phyloP scores from a whole-genome alignment of 164 flowering plant genomes.

The Vitis cinerea region DNA sequence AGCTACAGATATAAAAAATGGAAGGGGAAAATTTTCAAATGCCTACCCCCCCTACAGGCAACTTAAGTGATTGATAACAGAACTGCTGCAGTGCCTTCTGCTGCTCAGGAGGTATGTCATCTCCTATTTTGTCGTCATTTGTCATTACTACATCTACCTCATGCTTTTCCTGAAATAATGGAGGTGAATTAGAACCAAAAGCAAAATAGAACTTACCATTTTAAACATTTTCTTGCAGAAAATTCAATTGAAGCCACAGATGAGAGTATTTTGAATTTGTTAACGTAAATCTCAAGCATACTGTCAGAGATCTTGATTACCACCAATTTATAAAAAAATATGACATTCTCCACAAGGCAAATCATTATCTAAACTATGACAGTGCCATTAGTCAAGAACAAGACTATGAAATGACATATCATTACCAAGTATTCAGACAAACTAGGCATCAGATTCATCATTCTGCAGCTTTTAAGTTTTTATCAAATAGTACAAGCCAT shows the following conservation, averaged over 20 bases:
- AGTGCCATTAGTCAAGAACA: too few species aligned
- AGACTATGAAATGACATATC: too few species aligned
- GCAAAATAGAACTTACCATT: background rate
- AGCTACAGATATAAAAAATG: background rate
- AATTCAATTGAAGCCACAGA: background rate
- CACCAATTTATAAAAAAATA: background rate
- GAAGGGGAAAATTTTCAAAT: slow-evolving; percentile 1
- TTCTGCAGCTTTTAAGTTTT: too few species aligned
- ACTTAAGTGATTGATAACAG: slow-evolving; percentile 62
- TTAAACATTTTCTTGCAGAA: background rate
- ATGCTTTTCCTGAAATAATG: slow-evolving; percentile 51
- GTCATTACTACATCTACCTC: slow-evolving; percentile 54
- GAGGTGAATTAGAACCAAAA: background rate
- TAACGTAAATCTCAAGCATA: background rate
- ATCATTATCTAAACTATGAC: background rate
- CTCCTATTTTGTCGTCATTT: slow-evolving; percentile 95
- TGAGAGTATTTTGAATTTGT: background rate
- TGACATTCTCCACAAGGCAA: background rate
- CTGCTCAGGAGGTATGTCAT: slow-evolving; percentile 79
- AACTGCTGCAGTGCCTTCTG: slow-evolving; percentile 53
- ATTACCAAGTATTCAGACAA: too few species aligned
- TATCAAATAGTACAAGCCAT: too few species aligned
- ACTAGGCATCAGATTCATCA: too few species aligned
- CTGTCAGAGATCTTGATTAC: background rate
- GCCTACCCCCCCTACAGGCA: slow-evolving; percentile 62